These are phyloP conservation scores for Xylaria intraflava DNA, from an alignment of 495 filamentous ascomycete species.

Conservation along the genomic window DNA sequence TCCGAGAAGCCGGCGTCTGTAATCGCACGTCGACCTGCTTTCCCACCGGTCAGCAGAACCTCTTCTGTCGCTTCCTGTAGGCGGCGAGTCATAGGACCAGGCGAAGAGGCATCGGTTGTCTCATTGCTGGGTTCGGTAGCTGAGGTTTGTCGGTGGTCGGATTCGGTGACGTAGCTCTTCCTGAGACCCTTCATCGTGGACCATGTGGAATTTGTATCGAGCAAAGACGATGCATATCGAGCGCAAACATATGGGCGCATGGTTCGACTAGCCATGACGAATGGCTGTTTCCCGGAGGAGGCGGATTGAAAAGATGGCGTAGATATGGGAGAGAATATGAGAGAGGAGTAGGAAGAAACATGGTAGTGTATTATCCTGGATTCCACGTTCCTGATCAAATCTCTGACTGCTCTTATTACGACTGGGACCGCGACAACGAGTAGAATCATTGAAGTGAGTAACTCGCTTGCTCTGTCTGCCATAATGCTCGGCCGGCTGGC, in stretches of 20 bases:
- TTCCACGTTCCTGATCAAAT: too few relatives aligned
- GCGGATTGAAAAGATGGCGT: too few relatives aligned
- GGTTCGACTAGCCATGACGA: slow-evolving; percentile 16
- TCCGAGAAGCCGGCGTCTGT: slow-evolving; percentile 82
- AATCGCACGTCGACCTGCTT: slow-evolving; percentile 65
- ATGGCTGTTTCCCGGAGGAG: background rate
- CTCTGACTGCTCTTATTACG: too few relatives aligned
- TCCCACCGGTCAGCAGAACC: slow-evolving; percentile 61
- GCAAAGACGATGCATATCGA: slow-evolving; percentile 14
- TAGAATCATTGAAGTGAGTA: too few relatives aligned
- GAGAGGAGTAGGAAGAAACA: too few relatives aligned
- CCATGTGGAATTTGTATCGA: slow-evolving; percentile 1
- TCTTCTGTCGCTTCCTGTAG: slow-evolving; percentile 78
- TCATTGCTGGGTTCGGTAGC: background rate
- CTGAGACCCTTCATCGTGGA: background rate
- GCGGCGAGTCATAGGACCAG: slow-evolving; percentile 65
- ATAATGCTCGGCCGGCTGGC: too few relatives aligned
- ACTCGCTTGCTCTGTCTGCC: too few relatives aligned
- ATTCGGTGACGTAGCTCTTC: slow-evolving; percentile 14
- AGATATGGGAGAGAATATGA: too few relatives aligned
- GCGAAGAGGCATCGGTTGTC: slow-evolving; percentile 1
- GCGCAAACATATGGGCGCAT: slow-evolving; percentile 18
- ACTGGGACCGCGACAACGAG: too few relatives aligned
- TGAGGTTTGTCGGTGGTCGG: background rate
- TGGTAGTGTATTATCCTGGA: too few relatives aligned